Base-by-base conservation (phyloP, 345 rosid genomes). In the Salix brachista region DNA sequence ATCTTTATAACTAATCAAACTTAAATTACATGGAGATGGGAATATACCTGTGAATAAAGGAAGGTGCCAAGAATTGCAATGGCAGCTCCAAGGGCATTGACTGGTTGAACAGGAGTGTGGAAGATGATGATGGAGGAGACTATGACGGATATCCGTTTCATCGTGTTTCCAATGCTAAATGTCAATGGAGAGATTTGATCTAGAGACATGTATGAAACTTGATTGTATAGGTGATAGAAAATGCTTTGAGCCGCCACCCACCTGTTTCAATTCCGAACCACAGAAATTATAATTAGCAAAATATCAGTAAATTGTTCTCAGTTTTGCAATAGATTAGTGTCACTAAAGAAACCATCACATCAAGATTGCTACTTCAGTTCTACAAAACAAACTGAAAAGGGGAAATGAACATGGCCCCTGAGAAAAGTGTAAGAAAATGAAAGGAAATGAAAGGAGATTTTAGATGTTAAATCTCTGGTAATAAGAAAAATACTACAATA, bases 161-260 rank as follows among this genome's bases (percentile, higher is more conserved):
- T 92, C 26, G 99, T 93, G 88, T 95, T 95, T 70, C 99, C 99
- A 0, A 95, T 80, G 83, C 99, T 95, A 80, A 95, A 95, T 28
- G 99, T 95, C 91, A 95, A 85, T 58, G 99, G 98, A 72, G 98
- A 91, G 71, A 95, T 95, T 84, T 95, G 85, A 62, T 95, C 97
- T 58, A 95, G 87, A n/a, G 99, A 93, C 99, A 95, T 95, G 88
- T 95, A 95, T 21, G 99, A 95, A 74, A 95, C 99, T 79, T 95
- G 99, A 75, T 95, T 95, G 88, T 96, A 96, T 64, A 96, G 92
- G 78, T 96, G 99, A 76, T 94, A 96, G 93, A 96, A 96, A 80
- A 96, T 89, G 73, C 99, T 96, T 81, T 96, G 99, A 1, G 98
- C 99, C 17, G 81, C 97, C 83, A 93, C 82, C 99, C 99, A 96